Evolutionary conservation across 352 stramenopile species (phyloP).

Genomic region (Phytophthora megakarya): DNA sequence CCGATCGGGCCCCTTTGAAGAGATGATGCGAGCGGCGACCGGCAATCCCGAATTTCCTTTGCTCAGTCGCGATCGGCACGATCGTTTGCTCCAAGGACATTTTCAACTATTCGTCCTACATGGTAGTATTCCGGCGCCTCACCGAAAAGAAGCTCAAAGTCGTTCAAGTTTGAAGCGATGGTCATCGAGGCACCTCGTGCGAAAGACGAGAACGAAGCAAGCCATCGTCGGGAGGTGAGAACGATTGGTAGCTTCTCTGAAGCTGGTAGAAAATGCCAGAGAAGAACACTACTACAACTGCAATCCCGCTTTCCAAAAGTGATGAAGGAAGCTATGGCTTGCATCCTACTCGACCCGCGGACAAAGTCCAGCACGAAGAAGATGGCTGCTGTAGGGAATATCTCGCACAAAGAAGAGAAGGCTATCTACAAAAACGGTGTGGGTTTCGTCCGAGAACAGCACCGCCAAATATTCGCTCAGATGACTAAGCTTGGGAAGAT

Average conservation of each 20-base stretch:
- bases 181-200: not conserved
- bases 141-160: too few relatives aligned
- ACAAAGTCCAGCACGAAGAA: constrained; percentile 5
- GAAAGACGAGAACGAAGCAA: not conserved
- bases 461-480: not conserved
- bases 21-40: not conserved
- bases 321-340: constrained; percentile 2
- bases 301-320: constrained; percentile 12
- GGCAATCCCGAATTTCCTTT: not conserved
- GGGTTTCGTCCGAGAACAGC: not conserved
- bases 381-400: not conserved
- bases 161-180: too few relatives aligned
- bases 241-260: not conserved
- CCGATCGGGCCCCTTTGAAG: not conserved
- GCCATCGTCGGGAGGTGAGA: not conserved
- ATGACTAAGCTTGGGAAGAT: constrained; percentile 10
- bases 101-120: constrained; percentile 16
- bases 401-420: not conserved
- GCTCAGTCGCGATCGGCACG: constrained; percentile 1
- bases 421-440: not conserved
- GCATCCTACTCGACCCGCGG: constrained; percentile 4
- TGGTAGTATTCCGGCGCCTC: too few relatives aligned
- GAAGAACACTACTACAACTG: not conserved
- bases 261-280: not conserved
- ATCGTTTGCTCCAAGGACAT: not conserved